Conservation (phyloP, 257 asterid genomes). For the Solanum commersonii region DNA sequence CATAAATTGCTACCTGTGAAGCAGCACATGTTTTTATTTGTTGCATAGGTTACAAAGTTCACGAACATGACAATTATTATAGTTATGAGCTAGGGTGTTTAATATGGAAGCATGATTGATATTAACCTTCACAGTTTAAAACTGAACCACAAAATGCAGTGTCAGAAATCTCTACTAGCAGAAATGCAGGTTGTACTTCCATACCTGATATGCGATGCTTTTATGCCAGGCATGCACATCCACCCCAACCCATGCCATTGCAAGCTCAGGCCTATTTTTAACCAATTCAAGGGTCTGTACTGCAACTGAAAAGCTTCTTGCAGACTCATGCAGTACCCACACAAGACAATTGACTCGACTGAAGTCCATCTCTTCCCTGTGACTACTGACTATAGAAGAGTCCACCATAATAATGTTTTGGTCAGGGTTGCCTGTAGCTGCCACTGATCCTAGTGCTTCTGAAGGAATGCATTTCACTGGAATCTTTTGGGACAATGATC, state of each 20-base stretch:
- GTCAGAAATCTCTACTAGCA: not conserved
- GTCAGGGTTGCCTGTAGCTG: slow-evolving; percentile 16
- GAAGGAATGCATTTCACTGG: slow-evolving; percentile 19
- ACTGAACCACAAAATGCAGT: not conserved
- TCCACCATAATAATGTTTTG: slow-evolving; percentile 15
- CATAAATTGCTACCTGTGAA: slow-evolving; percentile 64
- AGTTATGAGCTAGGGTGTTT: not conserved
- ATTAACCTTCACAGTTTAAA: not conserved
- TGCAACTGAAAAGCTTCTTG: slow-evolving; percentile 48
- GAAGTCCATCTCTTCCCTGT: slow-evolving; percentile 18
- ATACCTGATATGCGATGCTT: slow-evolving; percentile 29
- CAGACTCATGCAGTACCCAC: slow-evolving; percentile 46
- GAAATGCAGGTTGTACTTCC: not conserved
- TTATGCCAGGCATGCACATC: slow-evolving; percentile 42
- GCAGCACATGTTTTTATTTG: not conserved
- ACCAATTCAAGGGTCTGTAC: slow-evolving; percentile 35
- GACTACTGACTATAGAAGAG: slow-evolving; percentile 5
- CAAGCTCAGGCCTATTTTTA: slow-evolving; percentile 37
- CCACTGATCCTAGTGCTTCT: slow-evolving; percentile 30
- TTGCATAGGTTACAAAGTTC: not conserved
- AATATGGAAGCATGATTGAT: not conserved
- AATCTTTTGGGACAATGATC: not conserved
- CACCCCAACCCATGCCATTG: slow-evolving; percentile 61
- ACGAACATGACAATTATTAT: not conserved
- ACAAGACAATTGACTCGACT: slow-evolving; percentile 50